A percentile compares a stretch with the other conserved stretches of the same genome.
Conservation (phyloP, 805 yeast genomes). For the Zygoascus biomembranicola region DNA sequence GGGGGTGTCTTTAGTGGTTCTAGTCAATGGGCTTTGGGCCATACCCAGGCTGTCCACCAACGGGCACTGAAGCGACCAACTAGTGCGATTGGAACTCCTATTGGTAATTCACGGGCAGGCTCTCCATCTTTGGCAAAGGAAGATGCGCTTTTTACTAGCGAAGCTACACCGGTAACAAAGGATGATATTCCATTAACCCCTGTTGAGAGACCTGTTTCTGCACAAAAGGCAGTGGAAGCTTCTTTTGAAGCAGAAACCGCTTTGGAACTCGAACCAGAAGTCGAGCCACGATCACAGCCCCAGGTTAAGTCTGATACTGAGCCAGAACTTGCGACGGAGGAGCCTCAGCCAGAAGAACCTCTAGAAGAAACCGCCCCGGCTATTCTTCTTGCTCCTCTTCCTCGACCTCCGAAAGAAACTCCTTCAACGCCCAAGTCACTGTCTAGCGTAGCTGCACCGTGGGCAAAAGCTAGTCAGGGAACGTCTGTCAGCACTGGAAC, state of each 20-base stretch:
- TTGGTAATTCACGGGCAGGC: background rate
- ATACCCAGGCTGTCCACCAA: background rate
- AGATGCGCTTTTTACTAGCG: background rate
- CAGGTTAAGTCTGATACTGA: background rate
- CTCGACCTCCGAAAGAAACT: background rate
- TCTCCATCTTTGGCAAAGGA: background rate
- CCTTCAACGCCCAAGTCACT: background rate
- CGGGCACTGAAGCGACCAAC: background rate
- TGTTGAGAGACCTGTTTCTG: background rate
- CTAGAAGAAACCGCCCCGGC: background rate
- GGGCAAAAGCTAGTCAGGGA: background rate
- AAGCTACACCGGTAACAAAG: background rate
- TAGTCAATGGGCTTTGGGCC: background rate
- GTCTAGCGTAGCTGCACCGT: conserved; percentile 1
- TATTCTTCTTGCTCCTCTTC: background rate
- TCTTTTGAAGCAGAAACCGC: background rate
- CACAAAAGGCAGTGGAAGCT: background rate
- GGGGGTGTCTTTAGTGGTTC: background rate
- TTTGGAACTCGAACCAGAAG: background rate
- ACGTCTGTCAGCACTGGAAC: background rate
- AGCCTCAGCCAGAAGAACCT: background rate
- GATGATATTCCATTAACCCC: background rate
- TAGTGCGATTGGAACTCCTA: background rate
- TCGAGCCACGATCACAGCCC: background rate
- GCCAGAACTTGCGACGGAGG: background rate